Base-by-base conservation (phyloP, 2,329 filamentous ascomycete species). In the Knoxdaviesia capensis region DNA sequence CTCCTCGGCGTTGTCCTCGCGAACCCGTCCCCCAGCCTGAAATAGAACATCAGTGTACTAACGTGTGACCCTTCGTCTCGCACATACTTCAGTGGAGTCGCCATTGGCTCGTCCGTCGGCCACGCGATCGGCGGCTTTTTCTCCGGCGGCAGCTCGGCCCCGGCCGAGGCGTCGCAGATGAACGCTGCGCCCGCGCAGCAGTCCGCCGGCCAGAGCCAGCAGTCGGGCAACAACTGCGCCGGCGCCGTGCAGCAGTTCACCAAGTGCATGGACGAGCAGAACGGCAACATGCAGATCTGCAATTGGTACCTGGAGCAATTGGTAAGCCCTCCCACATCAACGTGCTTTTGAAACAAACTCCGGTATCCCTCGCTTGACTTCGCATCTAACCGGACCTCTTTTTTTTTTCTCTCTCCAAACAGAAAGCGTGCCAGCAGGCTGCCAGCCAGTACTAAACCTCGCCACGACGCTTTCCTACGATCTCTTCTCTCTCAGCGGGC, bases 271-370 rank as follows among this genome's bases (percentile, higher is more conserved):
- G 87, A 96, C 61, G 83, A 96, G 56, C 81, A 98, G 62, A 68
- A 77, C 57, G 90, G 90, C 52, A 86, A 90, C 64, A 77, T 98
- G 80, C 79, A 80, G 57, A 92, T 94, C 57, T 98, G 90, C 67
- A 81, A 82, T 51, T 98, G 88, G 87, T 98, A 98, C 62, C 66
- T 98, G 53, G 90, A 98, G 61, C 88, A 98, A 73, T 70, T 98
- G 62, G 55, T 56, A 48, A 11, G 54, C 50, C 39, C 29, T 35
- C 29, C 43, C 43, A 46, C 20, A 20, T 20, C 20, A 20, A 35
- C 8, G 34, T 11, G 34, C 8, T 9, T 9, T 9, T 9, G 3
- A 35, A 35, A 35, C 8, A 35, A 2, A 32, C 37, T 28, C 9
- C 42, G 58, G 20, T 3, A 20, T 20, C 20, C 20, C 20, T 20